A percentile compares a stretch with the other conserved stretches of the same genome.
Evolutionary conservation across 2,329 filamentous ascomycete genomes (phyloP).

Genomic region (Fusarium decemcellulare): DNA sequence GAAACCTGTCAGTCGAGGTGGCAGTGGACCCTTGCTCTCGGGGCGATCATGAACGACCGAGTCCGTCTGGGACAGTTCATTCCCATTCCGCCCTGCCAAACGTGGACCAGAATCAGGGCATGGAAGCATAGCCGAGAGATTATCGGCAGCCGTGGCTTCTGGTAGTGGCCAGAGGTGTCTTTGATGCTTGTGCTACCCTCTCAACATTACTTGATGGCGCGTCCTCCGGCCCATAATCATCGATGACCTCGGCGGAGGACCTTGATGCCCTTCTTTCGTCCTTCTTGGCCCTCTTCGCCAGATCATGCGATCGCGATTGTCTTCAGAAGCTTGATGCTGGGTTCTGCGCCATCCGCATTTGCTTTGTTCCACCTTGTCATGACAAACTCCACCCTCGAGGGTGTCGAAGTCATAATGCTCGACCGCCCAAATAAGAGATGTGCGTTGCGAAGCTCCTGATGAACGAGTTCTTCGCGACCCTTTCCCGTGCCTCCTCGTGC

Average conservation of each 20-base stretch:
- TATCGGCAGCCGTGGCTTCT: constrained; percentile 29
- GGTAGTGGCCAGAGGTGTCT: constrained; percentile 29
- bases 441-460: constrained; percentile 67
- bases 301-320: neutral
- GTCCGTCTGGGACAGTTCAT: constrained; percentile 39
- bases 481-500: constrained; percentile 38
- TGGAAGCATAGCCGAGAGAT: constrained; percentile 24
- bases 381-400: neutral
- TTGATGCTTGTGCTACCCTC: constrained; percentile 49
- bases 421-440: constrained; percentile 71
- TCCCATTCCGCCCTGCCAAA: constrained; percentile 36
- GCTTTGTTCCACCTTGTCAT: constrained; percentile 5
- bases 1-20: constrained; percentile 37
- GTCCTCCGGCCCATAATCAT: constrained; percentile 15
- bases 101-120: constrained; percentile 7
- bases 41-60: constrained; percentile 21
- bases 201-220: constrained; percentile 57
- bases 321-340: neutral
- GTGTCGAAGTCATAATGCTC: constrained; percentile 43
- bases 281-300: neutral
- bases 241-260: neutral
- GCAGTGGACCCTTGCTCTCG: constrained; percentile 33
- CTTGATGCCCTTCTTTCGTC: neutral
- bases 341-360: neutral
- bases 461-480: constrained; percentile 55